Conservation (phyloP, 768 basidiomycete genomes). For the Tylopilus rubrobrunneus region DNA sequence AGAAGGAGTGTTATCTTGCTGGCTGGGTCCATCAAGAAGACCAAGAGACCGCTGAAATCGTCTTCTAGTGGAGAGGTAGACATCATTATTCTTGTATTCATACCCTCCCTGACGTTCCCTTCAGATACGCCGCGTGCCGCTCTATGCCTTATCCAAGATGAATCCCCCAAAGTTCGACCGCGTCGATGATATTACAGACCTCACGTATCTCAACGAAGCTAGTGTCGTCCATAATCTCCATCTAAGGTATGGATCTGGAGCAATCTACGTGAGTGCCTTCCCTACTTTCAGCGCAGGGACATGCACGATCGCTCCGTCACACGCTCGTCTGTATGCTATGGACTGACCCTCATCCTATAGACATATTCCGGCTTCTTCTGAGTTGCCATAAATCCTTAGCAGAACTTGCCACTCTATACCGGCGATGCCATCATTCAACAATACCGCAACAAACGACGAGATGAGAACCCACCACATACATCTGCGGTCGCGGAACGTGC, state of each 20-base stretch:
- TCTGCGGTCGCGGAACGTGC: slow-evolving; percentile 97
- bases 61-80: slow-evolving; percentile 77
- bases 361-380: slow-evolving; percentile 96
- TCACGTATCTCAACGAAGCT: slow-evolving; percentile 97
- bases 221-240: slow-evolving; percentile 98
- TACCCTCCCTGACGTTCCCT: slow-evolving; percentile 2
- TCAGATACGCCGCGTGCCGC: slow-evolving; percentile 64
- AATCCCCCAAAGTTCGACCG: slow-evolving; percentile 98
- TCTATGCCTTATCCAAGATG: slow-evolving; percentile 89
- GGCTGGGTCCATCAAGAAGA: slow-evolving; percentile 92
- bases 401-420: slow-evolving; percentile 85
- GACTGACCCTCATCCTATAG: slow-evolving; percentile 39
- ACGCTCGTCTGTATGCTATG: neutral
- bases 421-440: slow-evolving; percentile 83
- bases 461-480: slow-evolving; percentile 94
- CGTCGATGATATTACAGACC: slow-evolving; percentile 95
- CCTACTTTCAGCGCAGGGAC: slow-evolving; percentile 1
- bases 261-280: slow-evolving; percentile 74
- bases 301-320: slow-evolving; percentile 1
- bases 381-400: slow-evolving; percentile 98
- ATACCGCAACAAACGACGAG: slow-evolving; percentile 84
- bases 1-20: slow-evolving; percentile 87
- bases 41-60: slow-evolving; percentile 76
- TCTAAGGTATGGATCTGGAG: slow-evolving; percentile 83
- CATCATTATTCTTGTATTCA: neutral